Conservation (phyloP, 768 basidiomycete genomes). For the Boletus huronensis region DNA sequence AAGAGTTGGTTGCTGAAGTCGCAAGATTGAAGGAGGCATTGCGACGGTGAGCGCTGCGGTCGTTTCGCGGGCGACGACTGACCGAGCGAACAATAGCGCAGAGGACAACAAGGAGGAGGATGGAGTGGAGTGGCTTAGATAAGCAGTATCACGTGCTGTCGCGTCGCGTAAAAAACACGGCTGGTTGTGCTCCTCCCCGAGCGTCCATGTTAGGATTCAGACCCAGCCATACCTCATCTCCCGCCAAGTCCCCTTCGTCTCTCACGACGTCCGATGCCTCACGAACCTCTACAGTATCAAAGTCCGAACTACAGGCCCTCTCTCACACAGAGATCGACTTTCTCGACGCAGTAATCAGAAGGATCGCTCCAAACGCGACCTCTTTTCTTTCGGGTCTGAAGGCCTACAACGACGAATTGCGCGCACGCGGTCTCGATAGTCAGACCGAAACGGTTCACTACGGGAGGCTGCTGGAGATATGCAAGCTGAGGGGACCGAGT, state of each 20-base stretch:
- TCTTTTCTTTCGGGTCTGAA: slow-evolving; percentile 82
- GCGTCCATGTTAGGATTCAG: slow-evolving; percentile 42
- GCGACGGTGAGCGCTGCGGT: slow-evolving; percentile 8
- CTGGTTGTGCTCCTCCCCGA: neutral
- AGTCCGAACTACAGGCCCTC: slow-evolving; percentile 50
- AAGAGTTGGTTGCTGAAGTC: slow-evolving; percentile 18
- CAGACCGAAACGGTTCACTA: slow-evolving; percentile 78
- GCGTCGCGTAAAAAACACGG: slow-evolving; percentile 24
- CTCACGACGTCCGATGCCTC: slow-evolving; percentile 34
- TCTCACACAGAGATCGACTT: slow-evolving; percentile 60
- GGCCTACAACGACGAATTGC: slow-evolving; percentile 77
- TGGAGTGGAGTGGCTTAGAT: slow-evolving; percentile 17
- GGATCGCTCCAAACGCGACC: slow-evolving; percentile 64
- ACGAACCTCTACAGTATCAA: slow-evolving; percentile 38
- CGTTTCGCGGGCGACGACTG: neutral
- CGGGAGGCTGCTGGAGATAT: slow-evolving; percentile 76
- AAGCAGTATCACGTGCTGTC: slow-evolving; percentile 26
- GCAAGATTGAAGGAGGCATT: slow-evolving; percentile 15
- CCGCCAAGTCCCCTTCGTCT: slow-evolving; percentile 30
- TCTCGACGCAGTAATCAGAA: slow-evolving; percentile 69
- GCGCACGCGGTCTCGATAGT: slow-evolving; percentile 70
- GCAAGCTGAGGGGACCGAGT: slow-evolving; percentile 71
- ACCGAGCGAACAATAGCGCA: neutral
- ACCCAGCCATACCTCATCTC: slow-evolving; percentile 48
- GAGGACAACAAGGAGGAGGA: slow-evolving; percentile 10